phyloP scores from a whole-genome alignment of 352 stramenopile species.

The Globisporangium cystogenes region DNA sequence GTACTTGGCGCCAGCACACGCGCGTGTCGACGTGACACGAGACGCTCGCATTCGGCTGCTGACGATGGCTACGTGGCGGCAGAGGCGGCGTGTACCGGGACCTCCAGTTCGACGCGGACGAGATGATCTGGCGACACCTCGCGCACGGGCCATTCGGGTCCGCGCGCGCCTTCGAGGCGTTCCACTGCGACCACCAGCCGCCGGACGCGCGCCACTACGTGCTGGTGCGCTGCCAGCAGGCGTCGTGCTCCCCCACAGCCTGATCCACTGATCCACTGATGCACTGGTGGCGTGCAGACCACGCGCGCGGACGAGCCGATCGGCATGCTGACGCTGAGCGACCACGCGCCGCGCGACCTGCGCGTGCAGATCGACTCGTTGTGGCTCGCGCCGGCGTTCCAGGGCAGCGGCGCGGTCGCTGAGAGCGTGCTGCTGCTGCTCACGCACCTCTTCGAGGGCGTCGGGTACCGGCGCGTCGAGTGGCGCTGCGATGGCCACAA shows the following conservation, averaged over 20 bases:
- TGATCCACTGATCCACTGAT: not conserved
- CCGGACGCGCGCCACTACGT: constrained; percentile 52
- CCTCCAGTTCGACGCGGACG: constrained; percentile 58
- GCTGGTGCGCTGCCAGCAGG: constrained; percentile 19
- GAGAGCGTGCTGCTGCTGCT: constrained; percentile 74
- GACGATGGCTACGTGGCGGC: not conserved
- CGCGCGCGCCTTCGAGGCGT: constrained; percentile 22
- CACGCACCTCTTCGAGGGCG: constrained; percentile 49
- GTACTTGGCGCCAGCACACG: constrained; percentile 1
- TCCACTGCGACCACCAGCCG: constrained; percentile 28
- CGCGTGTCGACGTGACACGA: not conserved
- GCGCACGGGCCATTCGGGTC: constrained; percentile 50
- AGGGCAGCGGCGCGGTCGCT: constrained; percentile 35
- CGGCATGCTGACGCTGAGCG: constrained; percentile 72
- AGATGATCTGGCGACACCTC: constrained; percentile 78
- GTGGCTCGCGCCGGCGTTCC: constrained; percentile 80
- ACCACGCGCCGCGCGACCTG: constrained; percentile 74
- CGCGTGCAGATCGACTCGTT: constrained; percentile 72
- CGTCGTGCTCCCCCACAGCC: not conserved
- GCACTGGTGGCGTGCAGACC: too few species aligned
- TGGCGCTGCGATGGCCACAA: constrained; percentile 87
- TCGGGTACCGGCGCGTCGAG: constrained; percentile 82
- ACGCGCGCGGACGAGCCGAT: constrained; percentile 39
- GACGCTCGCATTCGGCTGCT: not conserved
- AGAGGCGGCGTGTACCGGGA: constrained; percentile 59